Conservation (phyloP, 306 rosid species). For the Pterocarpus macrocarpus region DNA sequence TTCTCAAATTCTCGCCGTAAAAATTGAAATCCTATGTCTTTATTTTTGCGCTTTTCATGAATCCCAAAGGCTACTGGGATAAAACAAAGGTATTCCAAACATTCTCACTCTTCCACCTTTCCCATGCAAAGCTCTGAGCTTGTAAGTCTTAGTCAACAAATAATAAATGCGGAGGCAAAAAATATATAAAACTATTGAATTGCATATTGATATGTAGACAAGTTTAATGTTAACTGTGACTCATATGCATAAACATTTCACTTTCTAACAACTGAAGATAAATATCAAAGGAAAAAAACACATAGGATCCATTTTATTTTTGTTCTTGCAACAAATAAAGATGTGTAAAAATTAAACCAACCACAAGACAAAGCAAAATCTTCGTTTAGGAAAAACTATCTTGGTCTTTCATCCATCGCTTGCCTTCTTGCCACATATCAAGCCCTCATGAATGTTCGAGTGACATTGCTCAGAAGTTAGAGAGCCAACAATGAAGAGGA, state of each 20-base stretch:
- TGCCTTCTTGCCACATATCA: slow-evolving; percentile 35
- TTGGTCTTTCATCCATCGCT: slow-evolving; percentile 26
- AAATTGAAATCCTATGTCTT: too few relatives aligned
- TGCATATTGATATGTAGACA: neutral
- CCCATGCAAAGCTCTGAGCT: too few relatives aligned
- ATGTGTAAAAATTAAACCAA: slow-evolving; percentile 6
- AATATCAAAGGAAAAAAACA: slow-evolving; percentile 15
- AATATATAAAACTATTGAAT: neutral
- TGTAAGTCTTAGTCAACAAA: too few relatives aligned
- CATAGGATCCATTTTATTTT: neutral
- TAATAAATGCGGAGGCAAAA: too few relatives aligned
- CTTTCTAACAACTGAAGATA: neutral
- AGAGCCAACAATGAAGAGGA: slow-evolving; percentile 8
- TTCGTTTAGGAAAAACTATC: neutral
- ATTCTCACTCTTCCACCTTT: too few relatives aligned
- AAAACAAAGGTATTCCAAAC: too few relatives aligned
- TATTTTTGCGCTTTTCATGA: too few relatives aligned
- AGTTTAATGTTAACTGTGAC: neutral
- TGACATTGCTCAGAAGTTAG: neutral
- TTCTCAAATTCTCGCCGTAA: too few relatives aligned
- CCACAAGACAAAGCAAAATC: slow-evolving; percentile 31
- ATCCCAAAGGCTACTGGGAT: too few relatives aligned
- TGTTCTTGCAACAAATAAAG: slow-evolving; percentile 3
- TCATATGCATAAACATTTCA: neutral
- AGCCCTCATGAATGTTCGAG: slow-evolving; percentile 1